Percentiles rank a stretch among this genome's conserved stretches.
Evolutionary conservation across 2,329 filamentous ascomycete genomes (phyloP).

Genomic region (Colletotrichum truncatum): DNA sequence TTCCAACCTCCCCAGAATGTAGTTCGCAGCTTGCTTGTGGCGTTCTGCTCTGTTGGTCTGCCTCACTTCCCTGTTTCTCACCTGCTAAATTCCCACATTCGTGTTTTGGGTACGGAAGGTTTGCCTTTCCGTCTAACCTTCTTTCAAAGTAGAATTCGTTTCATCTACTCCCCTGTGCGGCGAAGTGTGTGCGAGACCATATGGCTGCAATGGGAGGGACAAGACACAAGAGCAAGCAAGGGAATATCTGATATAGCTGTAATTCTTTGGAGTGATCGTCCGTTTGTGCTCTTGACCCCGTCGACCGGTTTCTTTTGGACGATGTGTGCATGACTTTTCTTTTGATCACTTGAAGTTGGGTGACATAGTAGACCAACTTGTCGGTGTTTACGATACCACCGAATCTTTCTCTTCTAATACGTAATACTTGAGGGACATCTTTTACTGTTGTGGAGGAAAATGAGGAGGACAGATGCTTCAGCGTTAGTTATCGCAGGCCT

Average conservation of each 20-base stretch:
- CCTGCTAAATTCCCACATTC: neutral
- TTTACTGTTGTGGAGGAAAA: neutral
- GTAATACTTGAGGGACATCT: too few species aligned
- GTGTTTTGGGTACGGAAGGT: neutral
- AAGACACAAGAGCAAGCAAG: neutral
- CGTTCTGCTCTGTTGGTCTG: neutral
- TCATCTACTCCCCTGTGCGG: conserved; percentile 8
- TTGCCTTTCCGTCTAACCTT: conserved; percentile 23
- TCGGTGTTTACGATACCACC: neutral
- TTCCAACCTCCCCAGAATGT: too few species aligned
- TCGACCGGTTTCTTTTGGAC: neutral
- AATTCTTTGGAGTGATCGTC: neutral
- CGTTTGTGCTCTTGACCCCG: neutral
- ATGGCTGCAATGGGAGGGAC: neutral
- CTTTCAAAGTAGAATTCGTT: neutral
- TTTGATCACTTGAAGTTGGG: neutral
- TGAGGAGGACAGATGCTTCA: conserved; percentile 39
- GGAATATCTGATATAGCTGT: conserved; percentile 28
- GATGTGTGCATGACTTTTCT: conserved; percentile 10
- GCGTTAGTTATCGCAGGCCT: conserved; percentile 41
- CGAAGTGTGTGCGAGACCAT: neutral
- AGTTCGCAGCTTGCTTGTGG: neutral
- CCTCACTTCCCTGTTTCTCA: neutral
- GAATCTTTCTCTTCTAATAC: neutral
- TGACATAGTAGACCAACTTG: neutral